These are phyloP conservation scores for Stephanodiscus minutulus DNA, from an alignment of 108 stramenopile genomes.

Conservation along the genomic window DNA sequence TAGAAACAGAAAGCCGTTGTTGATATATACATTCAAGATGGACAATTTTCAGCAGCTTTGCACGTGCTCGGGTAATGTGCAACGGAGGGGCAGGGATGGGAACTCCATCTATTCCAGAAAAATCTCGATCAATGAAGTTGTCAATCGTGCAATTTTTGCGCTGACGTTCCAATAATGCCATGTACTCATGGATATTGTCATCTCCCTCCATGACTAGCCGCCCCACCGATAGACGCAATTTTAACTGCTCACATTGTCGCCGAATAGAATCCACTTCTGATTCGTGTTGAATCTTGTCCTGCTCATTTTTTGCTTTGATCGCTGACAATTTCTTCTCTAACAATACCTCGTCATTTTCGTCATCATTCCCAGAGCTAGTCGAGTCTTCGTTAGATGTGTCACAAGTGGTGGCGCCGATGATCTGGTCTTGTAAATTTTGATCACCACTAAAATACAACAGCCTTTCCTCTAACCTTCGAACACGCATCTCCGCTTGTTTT, in stretches of 20 bases:
- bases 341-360: conserved; percentile 45
- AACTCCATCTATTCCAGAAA: conserved; percentile 4
- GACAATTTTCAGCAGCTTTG: conserved; percentile 44
- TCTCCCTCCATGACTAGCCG: conserved; percentile 53
- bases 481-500: conserved; percentile 30
- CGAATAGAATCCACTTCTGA: conserved; percentile 42
- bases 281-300: conserved; percentile 40
- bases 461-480: conserved; percentile 33
- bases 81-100: conserved; percentile 28
- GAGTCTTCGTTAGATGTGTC: conserved; percentile 33
- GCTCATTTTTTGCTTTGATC: conserved; percentile 43
- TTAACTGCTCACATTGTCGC: conserved; percentile 50
- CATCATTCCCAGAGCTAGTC: conserved; percentile 22
- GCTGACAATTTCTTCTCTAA: conserved; percentile 41
- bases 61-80: conserved; percentile 40
- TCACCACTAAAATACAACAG: conserved; percentile 25
- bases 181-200: conserved; percentile 49
- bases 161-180: conserved; percentile 32
- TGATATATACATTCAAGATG: conserved; percentile 45
- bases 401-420: neutral
- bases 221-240: conserved; percentile 41
- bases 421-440: conserved; percentile 2
- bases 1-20: conserved; percentile 41
- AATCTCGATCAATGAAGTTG: neutral
- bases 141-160: conserved; percentile 14